These are phyloP conservation scores for Xanthoconium purpureum DNA, from an alignment of 768 basidiomycete genomes.

Conservation along the genomic window DNA sequence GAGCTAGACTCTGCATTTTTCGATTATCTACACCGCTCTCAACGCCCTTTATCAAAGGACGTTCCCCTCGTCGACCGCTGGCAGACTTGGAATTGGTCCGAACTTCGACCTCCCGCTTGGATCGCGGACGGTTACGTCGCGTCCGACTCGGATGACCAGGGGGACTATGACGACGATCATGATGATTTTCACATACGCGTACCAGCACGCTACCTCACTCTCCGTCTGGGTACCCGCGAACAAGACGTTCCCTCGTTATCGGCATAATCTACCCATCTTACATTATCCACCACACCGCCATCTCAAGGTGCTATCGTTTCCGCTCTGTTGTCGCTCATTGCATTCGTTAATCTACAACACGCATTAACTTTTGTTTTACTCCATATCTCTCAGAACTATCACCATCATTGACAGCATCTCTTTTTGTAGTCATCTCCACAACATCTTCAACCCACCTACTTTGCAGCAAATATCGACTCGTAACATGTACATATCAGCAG, in stretches of 20 bases:
- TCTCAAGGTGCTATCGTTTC: constrained; percentile 15
- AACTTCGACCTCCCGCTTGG: constrained; percentile 31
- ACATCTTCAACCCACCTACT: constrained; percentile 14
- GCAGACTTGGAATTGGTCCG: constrained; percentile 36
- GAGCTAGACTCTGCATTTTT: constrained; percentile 22
- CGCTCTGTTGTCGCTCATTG: constrained; percentile 16
- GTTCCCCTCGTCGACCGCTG: constrained; percentile 27
- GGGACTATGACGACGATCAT: constrained; percentile 26
- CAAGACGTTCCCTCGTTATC: constrained; percentile 16
- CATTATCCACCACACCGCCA: constrained; percentile 2
- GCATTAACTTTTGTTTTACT: constrained; percentile 15
- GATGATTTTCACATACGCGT: constrained; percentile 17
- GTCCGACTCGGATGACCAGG: constrained; percentile 19
- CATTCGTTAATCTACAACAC: constrained; percentile 28
- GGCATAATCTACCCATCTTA: constrained; percentile 15
- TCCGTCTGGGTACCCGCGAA: constrained; percentile 6
- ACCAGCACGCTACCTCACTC: constrained; percentile 13
- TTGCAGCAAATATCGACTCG: constrained; percentile 26
- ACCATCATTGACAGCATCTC: constrained; percentile 22
- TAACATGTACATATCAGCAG: constrained; percentile 28
- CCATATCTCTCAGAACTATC: constrained; percentile 14
- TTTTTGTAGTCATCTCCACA: constrained; percentile 23
- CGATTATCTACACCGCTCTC: constrained; percentile 27
- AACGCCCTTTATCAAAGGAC: constrained; percentile 22
- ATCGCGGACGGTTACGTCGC: constrained; percentile 2